Evolutionary conservation across 768 basidiomycete species (phyloP).

Genomic region (Pleurotus salmoneostramineus): DNA sequence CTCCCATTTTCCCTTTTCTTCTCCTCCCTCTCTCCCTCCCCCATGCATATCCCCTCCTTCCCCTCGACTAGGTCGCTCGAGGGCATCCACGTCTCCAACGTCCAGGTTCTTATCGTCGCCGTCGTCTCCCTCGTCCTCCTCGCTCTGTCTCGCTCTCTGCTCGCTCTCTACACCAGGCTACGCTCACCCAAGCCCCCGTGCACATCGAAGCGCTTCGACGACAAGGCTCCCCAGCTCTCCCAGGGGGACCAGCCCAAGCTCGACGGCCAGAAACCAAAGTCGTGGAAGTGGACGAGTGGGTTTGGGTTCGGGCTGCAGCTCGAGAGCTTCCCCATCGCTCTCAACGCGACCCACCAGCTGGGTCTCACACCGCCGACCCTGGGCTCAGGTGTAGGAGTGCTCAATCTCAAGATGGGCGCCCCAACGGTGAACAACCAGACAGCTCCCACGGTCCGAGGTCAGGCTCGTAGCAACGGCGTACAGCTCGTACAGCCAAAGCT

Average conservation of each 20-base stretch:
- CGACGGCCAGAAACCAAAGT: conserved; percentile 9
- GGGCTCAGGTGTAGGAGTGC: conserved; percentile 13
- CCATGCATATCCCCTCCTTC: conserved; percentile 8
- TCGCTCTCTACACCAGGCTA: conserved; percentile 11
- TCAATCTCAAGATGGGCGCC: neutral
- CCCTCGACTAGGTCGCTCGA: conserved; percentile 8
- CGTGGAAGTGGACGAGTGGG: conserved; percentile 16
- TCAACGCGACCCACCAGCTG: conserved; percentile 12
- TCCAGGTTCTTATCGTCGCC: conserved; percentile 16
- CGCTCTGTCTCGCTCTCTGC: conserved; percentile 12
- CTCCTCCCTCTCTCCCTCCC: neutral
- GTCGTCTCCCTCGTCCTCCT: conserved; percentile 21
- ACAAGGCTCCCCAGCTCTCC: conserved; percentile 11
- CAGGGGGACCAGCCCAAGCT: neutral
- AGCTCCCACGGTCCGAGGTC: neutral
- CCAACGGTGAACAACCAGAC: neutral
- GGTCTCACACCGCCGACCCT: conserved; percentile 16
- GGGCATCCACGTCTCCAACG: conserved; percentile 2
- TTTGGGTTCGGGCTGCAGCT: conserved; percentile 15
- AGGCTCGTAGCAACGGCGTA: neutral
- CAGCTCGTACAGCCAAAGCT: conserved; percentile 10
- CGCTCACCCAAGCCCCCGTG: conserved; percentile 9
- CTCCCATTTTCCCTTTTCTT: neutral
- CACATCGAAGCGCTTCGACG: conserved; percentile 10
- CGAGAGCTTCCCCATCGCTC: conserved; percentile 22